A percentile compares a stretch with the other conserved stretches of the same genome.
Evolutionary conservation across 2,329 filamentous ascomycete species (phyloP).

Genomic region (Simplicillium sp.): DNA sequence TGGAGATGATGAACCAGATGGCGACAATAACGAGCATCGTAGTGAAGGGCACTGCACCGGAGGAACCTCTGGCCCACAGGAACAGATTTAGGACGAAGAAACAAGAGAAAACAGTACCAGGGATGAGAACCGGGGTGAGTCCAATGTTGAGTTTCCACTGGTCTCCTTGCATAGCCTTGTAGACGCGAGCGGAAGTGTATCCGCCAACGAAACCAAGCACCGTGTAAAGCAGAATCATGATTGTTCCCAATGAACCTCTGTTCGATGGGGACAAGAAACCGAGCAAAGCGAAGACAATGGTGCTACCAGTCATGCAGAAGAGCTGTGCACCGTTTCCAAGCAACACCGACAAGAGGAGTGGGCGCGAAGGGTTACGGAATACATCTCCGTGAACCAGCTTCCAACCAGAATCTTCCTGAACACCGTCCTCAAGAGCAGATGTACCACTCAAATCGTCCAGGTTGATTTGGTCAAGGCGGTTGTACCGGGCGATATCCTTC

Average conservation of each 20-base stretch:
- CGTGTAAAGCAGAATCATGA: constrained; percentile 89
- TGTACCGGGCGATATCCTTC: constrained; percentile 96
- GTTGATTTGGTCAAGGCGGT: constrained; percentile 83
- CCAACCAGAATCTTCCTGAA: constrained; percentile 97
- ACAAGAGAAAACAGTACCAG: constrained; percentile 71
- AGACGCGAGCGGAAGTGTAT: constrained; percentile 80
- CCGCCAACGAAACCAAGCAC: constrained; percentile 87
- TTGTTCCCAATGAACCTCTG: constrained; percentile 84
- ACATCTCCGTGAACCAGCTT: constrained; percentile 97
- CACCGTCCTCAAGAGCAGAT: constrained; percentile 74
- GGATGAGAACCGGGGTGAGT: constrained; percentile 77
- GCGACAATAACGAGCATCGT: constrained; percentile 90
- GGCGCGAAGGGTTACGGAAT: constrained; percentile 77
- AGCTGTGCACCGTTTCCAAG: constrained; percentile 91
- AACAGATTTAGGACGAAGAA: constrained; percentile 97
- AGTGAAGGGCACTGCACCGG: constrained; percentile 88
- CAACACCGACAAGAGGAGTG: constrained; percentile 76
- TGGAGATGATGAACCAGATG: constrained; percentile 96
- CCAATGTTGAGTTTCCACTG: constrained; percentile 91
- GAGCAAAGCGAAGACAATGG: constrained; percentile 84
- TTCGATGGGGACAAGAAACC: constrained; percentile 95
- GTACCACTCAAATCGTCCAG: constrained; percentile 81
- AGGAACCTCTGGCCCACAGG: constrained; percentile 87
- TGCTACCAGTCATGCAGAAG: constrained; percentile 94
- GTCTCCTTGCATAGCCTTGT: constrained; percentile 89